Percentiles rank a stretch among this genome's conserved stretches.
Conservation (phyloP, 1,284 basidiomycete species). For the Agaricales sp. region DNA sequence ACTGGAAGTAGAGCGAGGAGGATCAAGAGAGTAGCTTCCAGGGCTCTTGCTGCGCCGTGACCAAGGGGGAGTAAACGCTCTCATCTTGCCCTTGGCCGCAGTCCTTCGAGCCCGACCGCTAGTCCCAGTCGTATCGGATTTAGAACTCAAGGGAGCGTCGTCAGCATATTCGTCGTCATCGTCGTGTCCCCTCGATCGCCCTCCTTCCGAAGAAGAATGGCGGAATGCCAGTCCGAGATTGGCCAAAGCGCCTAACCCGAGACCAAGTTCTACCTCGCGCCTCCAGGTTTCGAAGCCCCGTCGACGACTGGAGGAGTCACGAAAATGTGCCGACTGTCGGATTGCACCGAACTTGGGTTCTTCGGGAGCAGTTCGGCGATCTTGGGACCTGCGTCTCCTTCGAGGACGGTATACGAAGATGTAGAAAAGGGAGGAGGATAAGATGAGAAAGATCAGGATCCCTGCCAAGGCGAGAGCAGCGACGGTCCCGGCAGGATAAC, state of each 20-base stretch:
- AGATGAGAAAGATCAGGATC: slow-evolving; percentile 36
- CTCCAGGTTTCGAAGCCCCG: slow-evolving; percentile 32
- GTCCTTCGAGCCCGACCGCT: slow-evolving; percentile 20
- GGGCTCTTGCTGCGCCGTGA: background rate
- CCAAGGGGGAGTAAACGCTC: background rate
- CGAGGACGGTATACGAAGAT: slow-evolving; percentile 36
- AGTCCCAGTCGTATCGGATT: slow-evolving; percentile 18
- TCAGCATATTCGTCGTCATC: slow-evolving; percentile 17
- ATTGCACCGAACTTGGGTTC: background rate
- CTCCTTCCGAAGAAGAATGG: slow-evolving; percentile 20
- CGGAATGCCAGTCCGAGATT: slow-evolving; percentile 28
- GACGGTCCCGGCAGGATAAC: slow-evolving; percentile 33
- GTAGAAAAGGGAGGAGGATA: slow-evolving; percentile 29
- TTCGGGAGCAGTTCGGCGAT: background rate
- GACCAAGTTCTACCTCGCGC: slow-evolving; percentile 21
- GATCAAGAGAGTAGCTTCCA: background rate
- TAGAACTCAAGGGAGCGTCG: slow-evolving; percentile 17
- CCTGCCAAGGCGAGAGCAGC: slow-evolving; percentile 51
- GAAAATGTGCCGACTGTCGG: background rate
- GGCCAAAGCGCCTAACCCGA: slow-evolving; percentile 17
- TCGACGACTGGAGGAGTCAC: slow-evolving; percentile 14
- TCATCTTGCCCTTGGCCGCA: background rate
- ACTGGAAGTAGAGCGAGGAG: background rate
- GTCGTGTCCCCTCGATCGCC: slow-evolving; percentile 11
- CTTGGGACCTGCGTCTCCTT: slow-evolving; percentile 11